Percentiles rank a stretch among this genome's conserved stretches.
Evolutionary conservation across 768 basidiomycete species (phyloP).

Genomic region (Boletellus emodensis): DNA sequence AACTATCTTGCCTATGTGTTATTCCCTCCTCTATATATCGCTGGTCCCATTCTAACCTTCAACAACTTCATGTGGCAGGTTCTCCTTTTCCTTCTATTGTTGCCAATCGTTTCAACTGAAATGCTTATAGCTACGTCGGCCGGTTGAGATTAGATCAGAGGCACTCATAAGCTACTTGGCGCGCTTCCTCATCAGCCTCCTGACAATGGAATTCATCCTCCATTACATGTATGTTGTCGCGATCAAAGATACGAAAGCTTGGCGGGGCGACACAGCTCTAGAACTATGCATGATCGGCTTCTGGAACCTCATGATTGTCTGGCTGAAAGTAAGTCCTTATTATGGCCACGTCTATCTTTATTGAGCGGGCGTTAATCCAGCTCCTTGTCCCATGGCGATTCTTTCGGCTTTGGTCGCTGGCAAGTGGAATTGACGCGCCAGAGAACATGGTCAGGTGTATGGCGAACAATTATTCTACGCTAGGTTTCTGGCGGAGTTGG

Average conservation of each 20-base stretch:
- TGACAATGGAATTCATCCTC: slow-evolving; percentile 87
- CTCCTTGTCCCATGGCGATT: slow-evolving; percentile 94
- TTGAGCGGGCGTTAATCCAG: slow-evolving; percentile 37
- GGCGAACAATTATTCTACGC: slow-evolving; percentile 91
- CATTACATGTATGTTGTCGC: slow-evolving; percentile 98
- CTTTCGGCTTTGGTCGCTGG: slow-evolving; percentile 90
- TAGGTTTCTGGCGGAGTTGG: slow-evolving; percentile 97
- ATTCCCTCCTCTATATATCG: slow-evolving; percentile 93
- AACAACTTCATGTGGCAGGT: slow-evolving; percentile 97
- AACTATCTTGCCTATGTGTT: slow-evolving; percentile 84
- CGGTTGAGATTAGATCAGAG: slow-evolving; percentile 40
- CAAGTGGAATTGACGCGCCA: slow-evolving; percentile 86
- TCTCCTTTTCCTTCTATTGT: not conserved
- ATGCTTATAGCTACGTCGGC: slow-evolving; percentile 55
- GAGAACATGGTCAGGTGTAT: slow-evolving; percentile 99
- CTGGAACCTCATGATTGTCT: slow-evolving; percentile 94
- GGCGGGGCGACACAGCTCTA: slow-evolving; percentile 72
- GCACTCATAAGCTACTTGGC: slow-evolving; percentile 52
- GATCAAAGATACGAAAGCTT: slow-evolving; percentile 85
- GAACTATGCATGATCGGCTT: slow-evolving; percentile 92
- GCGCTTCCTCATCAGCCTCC: slow-evolving; percentile 65
- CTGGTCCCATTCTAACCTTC: slow-evolving; percentile 94
- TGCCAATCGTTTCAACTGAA: not conserved
- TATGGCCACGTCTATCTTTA: not conserved
- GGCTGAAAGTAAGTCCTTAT: slow-evolving; percentile 74